Evolutionary conservation across 441 rosid genomes (phyloP), one percentile per base, ranked within the genome.

Genomic region (Viola pubescens): DNA sequence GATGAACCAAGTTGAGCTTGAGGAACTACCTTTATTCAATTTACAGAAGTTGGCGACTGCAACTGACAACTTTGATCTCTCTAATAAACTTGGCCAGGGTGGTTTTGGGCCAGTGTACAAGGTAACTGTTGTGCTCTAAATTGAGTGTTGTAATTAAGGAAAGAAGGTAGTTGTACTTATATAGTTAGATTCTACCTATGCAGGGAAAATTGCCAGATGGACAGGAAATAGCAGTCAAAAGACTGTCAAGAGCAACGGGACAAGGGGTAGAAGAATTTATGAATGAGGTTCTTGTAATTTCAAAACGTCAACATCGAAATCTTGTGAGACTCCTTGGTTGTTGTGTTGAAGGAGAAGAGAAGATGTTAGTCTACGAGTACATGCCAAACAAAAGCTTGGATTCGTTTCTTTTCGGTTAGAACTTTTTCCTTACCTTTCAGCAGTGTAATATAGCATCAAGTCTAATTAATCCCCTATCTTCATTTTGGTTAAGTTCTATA

Each of bases 81-180:
- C 57, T 43, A 79, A 75, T 1, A 75, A 71, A 69, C 82, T 83
- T 56, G 88, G 85, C 16, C 79, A 80, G 64, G 89, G 86, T 16
- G 86, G 88, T 45, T 83, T 83, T 52, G 85, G 84, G 10, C 61
- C 72, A 0, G 88, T 80, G 5, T 76, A 76, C 65, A 68, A 37
- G 79, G 85, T 80, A 73, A 68, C 5, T 10, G 4, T 13, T 37
- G 10, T 51, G 10, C 5, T 42, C n/a, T 12, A 8, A 4, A 6
- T 6, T 34, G 42, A 46, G 11, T 56, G 50, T 2, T 5, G 9
- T 8, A 0, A 4, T 10, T 62, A 8, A 11, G 6, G 10, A 43
- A 41, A 12, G 12, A 43, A 4, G 45, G 10, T 3, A 4, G 11
- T n/a, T 70, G 3, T 12, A 13, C 4, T 16, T 6, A 1, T 7